These are phyloP conservation scores for Aschersonia sp. DNA, from an alignment of 2,329 filamentous ascomycete genomes.

Conservation along the genomic window DNA sequence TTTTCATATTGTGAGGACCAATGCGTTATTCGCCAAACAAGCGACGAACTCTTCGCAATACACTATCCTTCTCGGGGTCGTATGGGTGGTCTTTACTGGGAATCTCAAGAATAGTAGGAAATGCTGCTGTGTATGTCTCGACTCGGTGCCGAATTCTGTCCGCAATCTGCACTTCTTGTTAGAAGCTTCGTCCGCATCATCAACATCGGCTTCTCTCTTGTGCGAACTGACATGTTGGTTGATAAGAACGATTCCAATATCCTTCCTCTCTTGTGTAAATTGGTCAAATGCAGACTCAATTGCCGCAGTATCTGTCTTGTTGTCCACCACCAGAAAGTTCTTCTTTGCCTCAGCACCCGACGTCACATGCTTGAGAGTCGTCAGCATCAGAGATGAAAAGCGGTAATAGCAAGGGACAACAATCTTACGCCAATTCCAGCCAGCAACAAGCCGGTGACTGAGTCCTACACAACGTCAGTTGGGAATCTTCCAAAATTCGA, in stretches of 20 bases:
- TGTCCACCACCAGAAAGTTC: conserved; percentile 95
- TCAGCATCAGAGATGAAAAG: not conserved
- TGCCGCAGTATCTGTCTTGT: conserved; percentile 74
- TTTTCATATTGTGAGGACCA: not conserved
- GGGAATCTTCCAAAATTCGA: not conserved
- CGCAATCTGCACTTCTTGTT: conserved; percentile 50
- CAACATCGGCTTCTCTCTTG: too few species aligned
- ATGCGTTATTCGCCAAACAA: conserved; percentile 40
- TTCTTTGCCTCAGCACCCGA: conserved; percentile 79
- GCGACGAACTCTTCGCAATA: conserved; percentile 68
- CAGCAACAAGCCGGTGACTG: conserved; percentile 86
- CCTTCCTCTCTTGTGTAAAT: conserved; percentile 82
- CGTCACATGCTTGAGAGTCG: conserved; percentile 61
- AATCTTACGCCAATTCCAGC: conserved; percentile 76
- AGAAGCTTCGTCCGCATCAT: not conserved
- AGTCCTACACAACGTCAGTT: conserved; percentile 50
- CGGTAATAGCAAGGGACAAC: not conserved
- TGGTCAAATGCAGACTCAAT: conserved; percentile 85
- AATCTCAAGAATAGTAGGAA: conserved; percentile 92
- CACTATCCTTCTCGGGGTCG: conserved; percentile 97
- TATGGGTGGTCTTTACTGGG: conserved; percentile 98
- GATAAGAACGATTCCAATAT: conserved; percentile 92
- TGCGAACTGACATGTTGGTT: conserved; percentile 71
- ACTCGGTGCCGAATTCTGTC: conserved; percentile 85
- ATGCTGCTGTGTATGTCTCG: conserved; percentile 85